Base-by-base conservation (phyloP, 495 filamentous ascomycete species). In the Thozetella sp. region DNA sequence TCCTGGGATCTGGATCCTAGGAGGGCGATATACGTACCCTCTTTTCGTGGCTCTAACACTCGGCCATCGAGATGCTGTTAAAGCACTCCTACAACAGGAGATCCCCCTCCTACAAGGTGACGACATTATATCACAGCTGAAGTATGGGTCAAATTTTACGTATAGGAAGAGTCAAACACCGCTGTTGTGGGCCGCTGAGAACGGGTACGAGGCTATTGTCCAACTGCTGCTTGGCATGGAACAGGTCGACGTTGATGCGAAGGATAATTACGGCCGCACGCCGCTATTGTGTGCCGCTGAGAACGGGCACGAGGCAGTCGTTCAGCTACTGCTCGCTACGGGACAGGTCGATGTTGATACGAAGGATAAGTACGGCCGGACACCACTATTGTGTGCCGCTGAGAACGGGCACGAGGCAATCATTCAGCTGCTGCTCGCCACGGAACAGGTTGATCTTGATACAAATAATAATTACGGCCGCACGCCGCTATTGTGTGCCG, bases 241-340 rank as follows among this genome's bases (percentile, higher is more conserved):
- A n/a, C n/a, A n/a, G 6, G 30, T 15, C 30, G 30, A 37, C 30
- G 15, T 37, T 15, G 15, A 37, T 15, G 30, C 30, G 15, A 37
- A 15, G 15, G 30, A 37, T 37, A 15, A 15, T 15, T 6, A 37
- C 30, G 30, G 19, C 25, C 25, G 40, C 24, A 12, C 2, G 4
- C 9, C 9, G 17, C 43, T 19, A 0, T 30, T n/a, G 34, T 25
- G 25, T 2, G 58, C 58, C 1, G 12, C 24, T 22, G 0, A 1
- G 3, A 15, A 4, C 12, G 23, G n/a, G 19, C 20, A 61, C 25
- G 22, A 3, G 12, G 22, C 20, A 10, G 12, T 40, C 10, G 23
- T 62, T 15, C 15, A 34, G 22, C 22, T 56, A 40, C 57, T 63
- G 51, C 61, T 63, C 30, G 59, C 37, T 20, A 50, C n/a, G 48